Base-by-base conservation (phyloP, 1,284 basidiomycete genomes). In the Cryptococcus hybrid region DNA sequence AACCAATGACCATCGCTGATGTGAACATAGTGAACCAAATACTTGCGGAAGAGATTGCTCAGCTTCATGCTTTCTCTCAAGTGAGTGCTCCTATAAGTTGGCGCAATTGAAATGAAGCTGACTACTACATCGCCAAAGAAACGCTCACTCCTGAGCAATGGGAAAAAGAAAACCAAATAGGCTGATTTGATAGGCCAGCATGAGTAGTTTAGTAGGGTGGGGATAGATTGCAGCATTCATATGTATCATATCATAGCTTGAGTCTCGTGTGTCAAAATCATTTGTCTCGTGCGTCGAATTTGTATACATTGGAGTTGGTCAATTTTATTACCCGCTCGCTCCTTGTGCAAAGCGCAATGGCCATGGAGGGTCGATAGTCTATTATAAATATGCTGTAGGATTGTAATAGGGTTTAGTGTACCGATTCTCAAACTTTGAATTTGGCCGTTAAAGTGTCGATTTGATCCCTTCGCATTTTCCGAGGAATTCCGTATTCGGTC, bases 61-160 rank as follows among this genome's bases (percentile, higher is more conserved):
- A 64, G 44, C 61, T 78, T 38, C 76, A 78, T 60, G 76, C 76
- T 9, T 78, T 78, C 60, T 76, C 75, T 24, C 76, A 77, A 59
- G 75, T 74, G 39, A 55, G 69, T 38, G 7, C 12, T 12, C 15
- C 8, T 7, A 51, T 15, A 3, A 15, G 8, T 12, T 11, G 7
- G n/a, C 15, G 6, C 5, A 24, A n/a, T 18, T 51, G 50, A 51
- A 15, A 34, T 44, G 37, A 55, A 30, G 3, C 30, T 30, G 30
- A 30, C 30, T 30, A 30, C 30, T 30, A 30, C 30, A 30, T 30
- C 30, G 3, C 39, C 8, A 11, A 59, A 76, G 72, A 75, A 69
- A 74, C 75, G 1, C 54, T 71, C 36, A 75, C 73, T 3, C 75
- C 73, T n/a, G 73, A 74, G 58, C 75, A 77, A 58, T 77, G 73